Evolutionary conservation across 2,329 filamentous ascomycete genomes (phyloP).

Genomic region (Hypomyces rosellus): DNA sequence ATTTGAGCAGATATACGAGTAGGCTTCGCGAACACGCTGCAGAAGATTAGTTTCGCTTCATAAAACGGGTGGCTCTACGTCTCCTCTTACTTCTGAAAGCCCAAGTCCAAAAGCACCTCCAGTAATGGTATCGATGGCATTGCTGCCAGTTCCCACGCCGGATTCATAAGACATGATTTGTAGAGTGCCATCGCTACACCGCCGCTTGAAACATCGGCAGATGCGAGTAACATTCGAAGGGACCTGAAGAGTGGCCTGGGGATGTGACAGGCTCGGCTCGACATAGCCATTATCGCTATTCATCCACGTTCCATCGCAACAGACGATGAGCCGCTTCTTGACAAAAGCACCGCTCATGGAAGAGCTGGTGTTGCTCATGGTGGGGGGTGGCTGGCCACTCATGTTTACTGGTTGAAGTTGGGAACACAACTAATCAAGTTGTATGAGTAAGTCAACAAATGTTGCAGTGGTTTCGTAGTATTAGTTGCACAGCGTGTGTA

Average conservation of each 20-base stretch:
- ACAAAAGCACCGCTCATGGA: neutral
- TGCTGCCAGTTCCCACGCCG: conserved; percentile 51
- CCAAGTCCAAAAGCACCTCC: conserved; percentile 51
- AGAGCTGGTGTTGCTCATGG: neutral
- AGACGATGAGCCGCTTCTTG: conserved; percentile 43
- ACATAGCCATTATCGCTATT: conserved; percentile 44
- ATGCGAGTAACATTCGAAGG: conserved; percentile 58
- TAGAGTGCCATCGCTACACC: conserved; percentile 43
- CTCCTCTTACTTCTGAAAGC: conserved; percentile 41
- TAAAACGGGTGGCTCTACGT: neutral
- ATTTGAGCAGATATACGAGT: conserved; percentile 56
- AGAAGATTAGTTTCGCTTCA: neutral
- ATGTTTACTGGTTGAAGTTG: too few relatives aligned
- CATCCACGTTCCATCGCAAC: conserved; percentile 51
- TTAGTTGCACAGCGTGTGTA: too few relatives aligned
- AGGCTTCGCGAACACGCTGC: conserved; percentile 53
- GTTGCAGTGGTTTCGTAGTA: too few relatives aligned
- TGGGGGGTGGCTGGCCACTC: neutral
- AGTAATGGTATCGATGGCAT: conserved; percentile 41
- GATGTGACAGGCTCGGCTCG: conserved; percentile 31
- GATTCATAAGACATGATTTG: conserved; percentile 58
- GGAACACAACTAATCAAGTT: neutral
- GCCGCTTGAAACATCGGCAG: conserved; percentile 48
- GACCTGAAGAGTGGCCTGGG: conserved; percentile 38
- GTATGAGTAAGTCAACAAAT: neutral